Percentiles rank a stretch among this genome's conserved stretches.
Evolutionary conservation across 2,329 filamentous ascomycete genomes (phyloP).

Genomic region (Ascochyta viciae-villosae): DNA sequence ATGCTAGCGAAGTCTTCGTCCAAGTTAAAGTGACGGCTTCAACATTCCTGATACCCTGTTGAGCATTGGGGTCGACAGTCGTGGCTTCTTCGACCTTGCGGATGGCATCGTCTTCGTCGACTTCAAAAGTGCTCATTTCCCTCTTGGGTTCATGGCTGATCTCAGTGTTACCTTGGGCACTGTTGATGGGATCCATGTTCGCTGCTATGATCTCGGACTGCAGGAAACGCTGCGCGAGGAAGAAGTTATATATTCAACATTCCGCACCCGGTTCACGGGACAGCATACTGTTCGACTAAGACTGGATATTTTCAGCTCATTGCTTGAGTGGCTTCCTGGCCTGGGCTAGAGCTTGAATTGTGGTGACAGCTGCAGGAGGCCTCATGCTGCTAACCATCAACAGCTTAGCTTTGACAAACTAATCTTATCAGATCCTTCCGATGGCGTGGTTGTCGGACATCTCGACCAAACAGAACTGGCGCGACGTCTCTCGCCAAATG

Average conservation of each 20-base stretch:
- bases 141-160: conserved; percentile 18
- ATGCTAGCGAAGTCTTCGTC: conserved; percentile 43
- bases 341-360: conserved; percentile 24
- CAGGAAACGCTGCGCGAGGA: background rate
- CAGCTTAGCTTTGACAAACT: conserved; percentile 11
- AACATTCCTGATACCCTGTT: conserved; percentile 45
- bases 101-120: conserved; percentile 25
- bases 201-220: conserved; percentile 1
- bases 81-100: conserved; percentile 25
- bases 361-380: conserved; percentile 18
- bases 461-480: conserved; percentile 1
- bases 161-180: conserved; percentile 4
- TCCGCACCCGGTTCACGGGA: background rate
- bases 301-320: conserved; percentile 11
- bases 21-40: conserved; percentile 50
- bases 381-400: conserved; percentile 13
- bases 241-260: background rate
- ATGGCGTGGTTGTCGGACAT: conserved; percentile 11
- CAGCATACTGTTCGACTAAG: background rate
- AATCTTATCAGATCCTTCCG: conserved; percentile 25
- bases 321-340: conserved; percentile 11
- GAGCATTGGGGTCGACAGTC: conserved; percentile 25
- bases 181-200: conserved; percentile 7
- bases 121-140: conserved; percentile 17
- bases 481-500: background rate